A percentile compares a stretch with the other conserved stretches of the same genome.
These are phyloP conservation scores for Odontarrhena argentea DNA, from an alignment of 345 rosid species.

Conservation along the genomic window DNA sequence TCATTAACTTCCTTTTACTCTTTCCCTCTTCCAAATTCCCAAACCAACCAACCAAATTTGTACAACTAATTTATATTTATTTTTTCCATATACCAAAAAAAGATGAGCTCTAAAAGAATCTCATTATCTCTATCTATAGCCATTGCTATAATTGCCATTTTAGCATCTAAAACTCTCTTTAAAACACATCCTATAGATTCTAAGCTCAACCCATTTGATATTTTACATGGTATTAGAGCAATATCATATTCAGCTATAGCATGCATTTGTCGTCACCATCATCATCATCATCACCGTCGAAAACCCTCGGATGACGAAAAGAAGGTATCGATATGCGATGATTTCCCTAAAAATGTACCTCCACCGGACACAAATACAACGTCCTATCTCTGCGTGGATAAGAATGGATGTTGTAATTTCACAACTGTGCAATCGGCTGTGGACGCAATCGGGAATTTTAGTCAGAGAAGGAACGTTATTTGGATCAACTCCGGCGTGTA, in stretches of 20 bases:
- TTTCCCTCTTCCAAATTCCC: slow-evolving; percentile 7
- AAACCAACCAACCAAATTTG: neutral
- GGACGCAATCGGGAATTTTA: slow-evolving; percentile 57
- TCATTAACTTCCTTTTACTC: slow-evolving; percentile 26
- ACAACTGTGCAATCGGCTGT: slow-evolving; percentile 82
- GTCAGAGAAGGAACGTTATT: slow-evolving; percentile 61
- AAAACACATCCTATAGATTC: slow-evolving; percentile 19
- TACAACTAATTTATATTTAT: neutral
- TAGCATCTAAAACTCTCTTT: slow-evolving; percentile 43
- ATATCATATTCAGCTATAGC: slow-evolving; percentile 33
- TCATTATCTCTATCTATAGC: slow-evolving; percentile 41
- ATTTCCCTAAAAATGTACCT: slow-evolving; percentile 61
- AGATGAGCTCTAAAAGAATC: slow-evolving; percentile 43
- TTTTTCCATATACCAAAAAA: neutral
- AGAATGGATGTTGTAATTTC: slow-evolving; percentile 84
- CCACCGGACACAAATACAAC: slow-evolving; percentile 75
- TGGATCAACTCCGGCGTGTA: slow-evolving; percentile 90
- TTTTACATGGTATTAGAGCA: slow-evolving; percentile 5
- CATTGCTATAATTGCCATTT: slow-evolving; percentile 49
- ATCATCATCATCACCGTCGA: slow-evolving; percentile 31
- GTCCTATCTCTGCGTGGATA: slow-evolving; percentile 69
- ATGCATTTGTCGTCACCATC: neutral
- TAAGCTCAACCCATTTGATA: slow-evolving; percentile 21
- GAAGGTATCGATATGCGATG: slow-evolving; percentile 58
- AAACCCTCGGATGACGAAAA: slow-evolving; percentile 38